These are phyloP conservation scores for Sorghum bicolor DNA, from an alignment of 176 grass and related monocot species.

Conservation along the genomic window DNA sequence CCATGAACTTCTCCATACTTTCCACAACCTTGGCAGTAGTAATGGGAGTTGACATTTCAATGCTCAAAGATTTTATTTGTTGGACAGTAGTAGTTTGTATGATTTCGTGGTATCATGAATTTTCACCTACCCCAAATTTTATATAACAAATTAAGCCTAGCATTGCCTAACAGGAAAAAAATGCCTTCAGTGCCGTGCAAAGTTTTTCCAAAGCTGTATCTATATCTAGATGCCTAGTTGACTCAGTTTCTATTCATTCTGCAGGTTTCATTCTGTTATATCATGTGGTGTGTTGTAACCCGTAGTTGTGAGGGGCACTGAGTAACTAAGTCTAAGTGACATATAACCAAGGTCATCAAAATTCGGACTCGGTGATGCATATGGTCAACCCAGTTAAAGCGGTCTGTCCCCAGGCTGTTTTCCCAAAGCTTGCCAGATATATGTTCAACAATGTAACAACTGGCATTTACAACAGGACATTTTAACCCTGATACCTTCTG, in stretches of 20 bases:
- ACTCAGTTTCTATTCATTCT: not conserved
- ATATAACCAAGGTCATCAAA: slow-evolving; percentile 17
- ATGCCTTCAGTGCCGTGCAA: not conserved
- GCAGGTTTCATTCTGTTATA: slow-evolving; percentile 28
- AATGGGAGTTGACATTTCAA: not conserved
- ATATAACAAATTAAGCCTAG: not conserved
- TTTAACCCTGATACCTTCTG: slow-evolving; percentile 36
- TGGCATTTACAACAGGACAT: slow-evolving; percentile 41
- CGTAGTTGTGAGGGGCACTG: not conserved
- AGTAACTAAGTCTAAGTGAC: not conserved
- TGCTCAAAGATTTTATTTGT: not conserved
- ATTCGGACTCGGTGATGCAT: not conserved
- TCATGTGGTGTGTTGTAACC: slow-evolving; percentile 15
- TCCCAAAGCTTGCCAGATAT: not conserved
- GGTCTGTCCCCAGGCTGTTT: not conserved
- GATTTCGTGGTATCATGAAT: not conserved
- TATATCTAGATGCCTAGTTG: not conserved
- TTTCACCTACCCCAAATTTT: not conserved
- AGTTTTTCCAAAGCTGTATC: not conserved
- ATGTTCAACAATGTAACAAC: not conserved
- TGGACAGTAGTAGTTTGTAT: not conserved
- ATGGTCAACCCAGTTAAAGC: not conserved
- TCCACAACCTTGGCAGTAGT: not conserved
- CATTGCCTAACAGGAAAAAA: not conserved
- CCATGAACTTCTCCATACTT: not conserved